These are phyloP conservation scores for Bonia amplexicaulis DNA, from an alignment of 176 grass and related monocot species.

Conservation along the genomic window DNA sequence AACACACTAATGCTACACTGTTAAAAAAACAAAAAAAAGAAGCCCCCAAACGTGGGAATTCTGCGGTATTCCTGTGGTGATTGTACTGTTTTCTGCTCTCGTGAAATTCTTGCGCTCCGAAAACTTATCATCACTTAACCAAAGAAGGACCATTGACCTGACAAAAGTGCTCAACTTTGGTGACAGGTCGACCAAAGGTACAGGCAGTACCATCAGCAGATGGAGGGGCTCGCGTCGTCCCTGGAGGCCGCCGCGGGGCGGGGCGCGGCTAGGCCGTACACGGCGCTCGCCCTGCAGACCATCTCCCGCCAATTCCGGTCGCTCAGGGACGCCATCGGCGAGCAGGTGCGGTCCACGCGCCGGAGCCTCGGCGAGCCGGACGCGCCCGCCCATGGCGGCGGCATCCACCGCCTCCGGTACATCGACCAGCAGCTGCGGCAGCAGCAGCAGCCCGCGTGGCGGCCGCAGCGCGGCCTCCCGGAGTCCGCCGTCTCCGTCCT, in stretches of 20 bases:
- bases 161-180: not conserved
- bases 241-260: conserved; percentile 47
- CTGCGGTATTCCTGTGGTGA: not conserved
- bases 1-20: not conserved
- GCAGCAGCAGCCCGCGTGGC: conserved; percentile 54
- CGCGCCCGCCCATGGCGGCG: conserved; percentile 30
- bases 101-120: not conserved
- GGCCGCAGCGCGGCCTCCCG: conserved; percentile 66
- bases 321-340: conserved; percentile 60
- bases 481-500: conserved; percentile 74
- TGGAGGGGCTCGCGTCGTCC: conserved; percentile 57
- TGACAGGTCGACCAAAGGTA: conserved; percentile 60
- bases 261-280: conserved; percentile 60
- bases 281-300: conserved; percentile 65
- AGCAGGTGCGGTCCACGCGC: conserved; percentile 47
- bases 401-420: conserved; percentile 59
- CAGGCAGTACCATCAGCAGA: conserved; percentile 69
- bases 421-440: conserved; percentile 80
- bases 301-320: conserved; percentile 77
- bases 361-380: conserved; percentile 61
- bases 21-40: not conserved
- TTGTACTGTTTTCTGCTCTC: not conserved
- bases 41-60: not conserved
- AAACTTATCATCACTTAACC: not conserved
- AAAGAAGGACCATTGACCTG: not conserved